Percentiles rank a stretch among this genome's conserved stretches.
These are phyloP conservation scores for Penicillium taxi DNA, from an alignment of 495 filamentous ascomycete species.

Conservation along the genomic window DNA sequence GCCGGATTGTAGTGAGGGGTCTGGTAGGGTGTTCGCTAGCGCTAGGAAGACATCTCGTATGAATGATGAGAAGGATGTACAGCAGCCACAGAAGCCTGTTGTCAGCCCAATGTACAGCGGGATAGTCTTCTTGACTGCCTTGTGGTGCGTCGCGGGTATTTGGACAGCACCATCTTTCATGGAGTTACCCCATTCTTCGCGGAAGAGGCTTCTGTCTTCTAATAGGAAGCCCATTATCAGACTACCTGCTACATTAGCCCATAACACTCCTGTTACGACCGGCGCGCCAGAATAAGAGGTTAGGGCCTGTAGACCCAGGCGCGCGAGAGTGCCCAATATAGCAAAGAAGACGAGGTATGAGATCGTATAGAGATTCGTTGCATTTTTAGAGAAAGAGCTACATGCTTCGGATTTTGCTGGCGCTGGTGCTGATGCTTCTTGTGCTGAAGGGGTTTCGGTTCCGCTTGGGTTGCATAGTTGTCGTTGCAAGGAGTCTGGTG, in stretches of 20 bases:
- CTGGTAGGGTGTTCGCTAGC: constrained; percentile 63
- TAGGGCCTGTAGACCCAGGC: constrained; percentile 73
- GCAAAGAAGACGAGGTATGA: constrained; percentile 83
- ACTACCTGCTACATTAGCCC: constrained; percentile 86
- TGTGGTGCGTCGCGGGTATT: constrained; percentile 31
- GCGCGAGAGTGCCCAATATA: constrained; percentile 75
- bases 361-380: constrained; percentile 68
- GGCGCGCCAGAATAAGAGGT: constrained; percentile 76
- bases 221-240: constrained; percentile 78
- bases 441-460: neutral
- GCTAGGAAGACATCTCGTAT: constrained; percentile 80
- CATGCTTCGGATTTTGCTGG: constrained; percentile 3
- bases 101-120: constrained; percentile 88
- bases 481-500: constrained; percentile 3
- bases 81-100: constrained; percentile 88
- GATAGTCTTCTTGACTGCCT: constrained; percentile 62
- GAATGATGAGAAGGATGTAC: constrained; percentile 89
- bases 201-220: constrained; percentile 73
- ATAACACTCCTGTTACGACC: constrained; percentile 64
- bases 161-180: constrained; percentile 13
- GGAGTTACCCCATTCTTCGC: constrained; percentile 49
- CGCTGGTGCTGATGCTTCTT: constrained; percentile 3
- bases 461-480: constrained; percentile 10
- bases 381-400: constrained; percentile 40
- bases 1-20: constrained; percentile 27